A percentile compares a stretch with the other conserved stretches of the same genome.
phyloP scores from a whole-genome alignment of 2,329 filamentous ascomycete genomes.

The Talaromyces pinophilus region DNA sequence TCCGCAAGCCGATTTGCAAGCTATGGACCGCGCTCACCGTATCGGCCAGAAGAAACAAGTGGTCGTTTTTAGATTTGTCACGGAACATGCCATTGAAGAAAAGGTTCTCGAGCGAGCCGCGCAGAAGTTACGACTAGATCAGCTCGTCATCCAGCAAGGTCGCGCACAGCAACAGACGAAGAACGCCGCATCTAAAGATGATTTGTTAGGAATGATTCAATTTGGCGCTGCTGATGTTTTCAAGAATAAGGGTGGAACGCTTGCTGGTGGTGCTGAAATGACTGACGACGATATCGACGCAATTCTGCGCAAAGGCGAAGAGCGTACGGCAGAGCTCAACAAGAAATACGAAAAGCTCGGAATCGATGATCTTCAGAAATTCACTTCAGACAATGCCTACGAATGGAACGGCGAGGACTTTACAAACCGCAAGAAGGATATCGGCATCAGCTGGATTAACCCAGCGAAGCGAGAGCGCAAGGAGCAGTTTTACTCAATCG shows the following conservation, averaged over 20 bases:
- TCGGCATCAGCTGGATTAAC: slow-evolving; percentile 95
- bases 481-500: slow-evolving; percentile 96
- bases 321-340: slow-evolving; percentile 84
- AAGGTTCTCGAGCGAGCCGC: slow-evolving; percentile 96
- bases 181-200: slow-evolving; percentile 91
- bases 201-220: slow-evolving; percentile 96
- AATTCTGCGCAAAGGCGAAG: slow-evolving; percentile 82
- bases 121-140: slow-evolving; percentile 93
- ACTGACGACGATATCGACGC: slow-evolving; percentile 87
- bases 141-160: slow-evolving; percentile 96
- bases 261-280: slow-evolving; percentile 64
- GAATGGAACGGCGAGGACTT: slow-evolving; percentile 99
- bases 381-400: slow-evolving; percentile 94
- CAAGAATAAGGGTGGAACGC: slow-evolving; percentile 66
- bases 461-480: slow-evolving; percentile 97
- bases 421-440: slow-evolving; percentile 85
- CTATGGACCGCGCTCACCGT: slow-evolving; percentile 97
- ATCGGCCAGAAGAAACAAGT: slow-evolving; percentile 99
- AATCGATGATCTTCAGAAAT: slow-evolving; percentile 95
- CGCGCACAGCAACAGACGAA: slow-evolving; percentile 88
- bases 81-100: slow-evolving; percentile 97
- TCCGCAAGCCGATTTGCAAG: slow-evolving; percentile 94
- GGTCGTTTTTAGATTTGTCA: slow-evolving; percentile 93
- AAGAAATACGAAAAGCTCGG: slow-evolving; percentile 95
- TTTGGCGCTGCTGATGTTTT: slow-evolving; percentile 97